phyloP scores from a whole-genome alignment of 108 stramenopile genomes.

The Nitzschia putrida region DNA sequence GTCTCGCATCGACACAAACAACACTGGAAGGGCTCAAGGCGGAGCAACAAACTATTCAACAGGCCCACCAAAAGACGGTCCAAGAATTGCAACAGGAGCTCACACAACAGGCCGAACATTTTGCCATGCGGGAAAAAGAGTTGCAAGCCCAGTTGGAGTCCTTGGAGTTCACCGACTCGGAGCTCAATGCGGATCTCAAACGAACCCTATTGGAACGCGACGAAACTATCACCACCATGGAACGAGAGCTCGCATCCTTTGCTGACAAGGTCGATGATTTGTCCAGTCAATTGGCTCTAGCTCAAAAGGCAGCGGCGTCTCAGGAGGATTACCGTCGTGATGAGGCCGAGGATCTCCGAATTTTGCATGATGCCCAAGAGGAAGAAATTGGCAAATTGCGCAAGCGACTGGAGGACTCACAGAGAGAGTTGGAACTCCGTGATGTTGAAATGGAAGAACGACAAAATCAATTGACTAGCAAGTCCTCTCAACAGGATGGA shows the following conservation, averaged over 20 bases:
- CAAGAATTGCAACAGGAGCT: conserved; percentile 20
- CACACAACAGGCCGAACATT: conserved; percentile 18
- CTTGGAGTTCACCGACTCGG: conserved; percentile 20
- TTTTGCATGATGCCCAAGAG: conserved; percentile 50
- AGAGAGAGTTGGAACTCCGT: conserved; percentile 36
- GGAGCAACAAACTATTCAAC: conserved; percentile 19
- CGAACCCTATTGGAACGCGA: conserved; percentile 33
- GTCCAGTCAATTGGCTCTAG: conserved; percentile 42
- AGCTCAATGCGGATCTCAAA: conserved; percentile 17
- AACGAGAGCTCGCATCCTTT: conserved; percentile 37
- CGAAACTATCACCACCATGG: conserved; percentile 31
- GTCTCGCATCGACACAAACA: background rate
- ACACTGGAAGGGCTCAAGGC: conserved; percentile 18
- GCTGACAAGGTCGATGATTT: conserved; percentile 55
- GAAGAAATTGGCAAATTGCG: conserved; percentile 49
- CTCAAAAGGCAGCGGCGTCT: conserved; percentile 42
- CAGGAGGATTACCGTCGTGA: conserved; percentile 53
- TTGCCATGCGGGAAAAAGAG: conserved; percentile 17
- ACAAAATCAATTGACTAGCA: background rate
- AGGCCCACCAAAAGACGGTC: conserved; percentile 20
- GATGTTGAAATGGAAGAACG: conserved; percentile 49
- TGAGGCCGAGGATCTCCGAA: conserved; percentile 53
- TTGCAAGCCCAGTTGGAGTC: conserved; percentile 28
- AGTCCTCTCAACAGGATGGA: background rate
- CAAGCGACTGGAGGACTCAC: conserved; percentile 47